These are phyloP conservation scores for Cylindrotheca closterium DNA, from an alignment of 108 stramenopile genomes.

Conservation along the genomic window DNA sequence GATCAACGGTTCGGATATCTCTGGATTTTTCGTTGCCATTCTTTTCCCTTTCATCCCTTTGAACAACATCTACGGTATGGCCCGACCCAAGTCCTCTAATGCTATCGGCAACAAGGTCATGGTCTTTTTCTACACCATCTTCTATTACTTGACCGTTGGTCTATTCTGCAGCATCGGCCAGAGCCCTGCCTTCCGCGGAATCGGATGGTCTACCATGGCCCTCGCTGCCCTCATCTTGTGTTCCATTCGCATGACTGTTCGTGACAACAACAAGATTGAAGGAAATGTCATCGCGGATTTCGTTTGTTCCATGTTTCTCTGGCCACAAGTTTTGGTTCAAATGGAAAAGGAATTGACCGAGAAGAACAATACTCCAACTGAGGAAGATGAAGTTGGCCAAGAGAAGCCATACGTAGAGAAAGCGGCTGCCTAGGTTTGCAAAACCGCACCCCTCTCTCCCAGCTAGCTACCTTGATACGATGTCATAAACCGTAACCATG, in stretches of 20 bases:
- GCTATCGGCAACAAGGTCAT: conserved; percentile 7
- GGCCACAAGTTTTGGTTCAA: conserved; percentile 32
- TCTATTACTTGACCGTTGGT: conserved; percentile 7
- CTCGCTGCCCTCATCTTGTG: not conserved
- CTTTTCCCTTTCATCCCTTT: conserved; percentile 38
- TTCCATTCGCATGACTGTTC: not conserved
- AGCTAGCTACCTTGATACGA: too few species aligned
- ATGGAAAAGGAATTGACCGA: conserved; percentile 13
- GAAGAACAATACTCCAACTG: too few species aligned
- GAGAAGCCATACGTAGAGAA: too few species aligned
- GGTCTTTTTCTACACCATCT: conserved; percentile 3
- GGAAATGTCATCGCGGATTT: conserved; percentile 29
- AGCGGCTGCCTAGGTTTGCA: too few species aligned
- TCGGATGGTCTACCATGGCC: conserved; percentile 13
- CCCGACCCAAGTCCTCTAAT: conserved; percentile 9
- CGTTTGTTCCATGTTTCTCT: conserved; percentile 13
- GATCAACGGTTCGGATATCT: conserved; percentile 7
- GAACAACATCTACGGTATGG: conserved; percentile 20
- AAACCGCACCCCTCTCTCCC: too few species aligned
- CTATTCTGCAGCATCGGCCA: conserved; percentile 12
- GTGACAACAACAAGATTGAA: not conserved
- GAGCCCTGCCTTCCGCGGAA: conserved; percentile 13
- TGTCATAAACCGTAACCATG: too few species aligned
- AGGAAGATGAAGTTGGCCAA: conserved; percentile 3
- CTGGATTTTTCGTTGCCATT: conserved; percentile 26